A percentile compares a stretch with the other conserved stretches of the same genome.
Conservation (phyloP, 768 basidiomycete genomes). For the Suillus sp. region DNA sequence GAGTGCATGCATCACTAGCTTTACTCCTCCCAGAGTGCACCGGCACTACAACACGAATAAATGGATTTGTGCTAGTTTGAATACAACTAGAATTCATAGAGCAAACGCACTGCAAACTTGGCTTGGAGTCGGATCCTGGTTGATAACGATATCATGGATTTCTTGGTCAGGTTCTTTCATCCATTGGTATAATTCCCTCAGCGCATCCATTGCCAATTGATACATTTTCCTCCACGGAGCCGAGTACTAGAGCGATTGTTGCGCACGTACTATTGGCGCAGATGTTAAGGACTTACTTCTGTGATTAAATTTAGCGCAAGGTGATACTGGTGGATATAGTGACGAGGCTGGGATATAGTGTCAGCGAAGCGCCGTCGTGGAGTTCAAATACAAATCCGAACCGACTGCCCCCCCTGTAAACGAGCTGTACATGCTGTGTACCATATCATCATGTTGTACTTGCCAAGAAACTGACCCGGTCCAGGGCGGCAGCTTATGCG, state of each 20-base stretch:
- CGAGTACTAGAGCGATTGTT: not conserved
- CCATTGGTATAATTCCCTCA: conserved; percentile 7
- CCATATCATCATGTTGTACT: no score
- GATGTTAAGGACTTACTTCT: not conserved
- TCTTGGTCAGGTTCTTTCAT: not conserved
- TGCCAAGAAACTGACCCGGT: no score
- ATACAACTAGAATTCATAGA: not conserved
- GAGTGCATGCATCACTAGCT: no score
- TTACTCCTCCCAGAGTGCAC: not conserved
- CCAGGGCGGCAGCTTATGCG: no score
- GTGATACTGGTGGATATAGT: not conserved
- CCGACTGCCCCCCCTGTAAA: not conserved
- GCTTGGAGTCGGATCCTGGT: not conserved
- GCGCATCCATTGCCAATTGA: not conserved
- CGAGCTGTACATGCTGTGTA: no score
- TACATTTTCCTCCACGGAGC: not conserved
- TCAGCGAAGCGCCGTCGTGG: not conserved
- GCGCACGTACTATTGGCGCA: not conserved
- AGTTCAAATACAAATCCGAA: not conserved
- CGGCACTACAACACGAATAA: not conserved
- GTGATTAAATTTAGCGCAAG: not conserved
- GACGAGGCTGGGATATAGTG: not conserved
- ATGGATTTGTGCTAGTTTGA: not conserved
- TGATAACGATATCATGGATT: not conserved
- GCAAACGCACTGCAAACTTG: not conserved